Conservation (phyloP, 768 basidiomycete species). For the Candolleomyces efflorescens region DNA sequence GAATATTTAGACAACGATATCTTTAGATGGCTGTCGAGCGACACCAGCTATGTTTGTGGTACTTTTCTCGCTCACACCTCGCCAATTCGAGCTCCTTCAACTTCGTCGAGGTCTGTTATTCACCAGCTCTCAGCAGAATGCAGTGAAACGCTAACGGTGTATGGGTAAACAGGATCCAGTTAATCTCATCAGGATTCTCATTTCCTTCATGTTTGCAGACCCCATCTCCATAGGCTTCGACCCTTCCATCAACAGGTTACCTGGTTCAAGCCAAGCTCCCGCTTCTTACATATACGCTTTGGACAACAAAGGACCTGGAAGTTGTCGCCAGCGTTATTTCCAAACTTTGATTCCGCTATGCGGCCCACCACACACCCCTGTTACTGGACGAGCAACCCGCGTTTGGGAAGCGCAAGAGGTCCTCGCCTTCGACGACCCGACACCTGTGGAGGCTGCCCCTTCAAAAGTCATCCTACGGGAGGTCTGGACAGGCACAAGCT, state of each 20-base stretch:
- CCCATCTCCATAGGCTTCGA: not conserved
- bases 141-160: not conserved
- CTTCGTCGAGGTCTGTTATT: conserved; percentile 5
- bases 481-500: conserved; percentile 12
- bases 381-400: conserved; percentile 7
- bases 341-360: not conserved
- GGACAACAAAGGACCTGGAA: not conserved
- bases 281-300: not conserved
- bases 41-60: conserved; percentile 13
- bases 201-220: not conserved
- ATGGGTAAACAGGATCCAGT: not conserved
- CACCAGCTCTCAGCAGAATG: not conserved
- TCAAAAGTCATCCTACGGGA: conserved; percentile 14
- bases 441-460: not conserved
- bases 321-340: not conserved
- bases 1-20: not conserved
- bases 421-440: not conserved
- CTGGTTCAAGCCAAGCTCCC: no score
- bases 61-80: conserved; percentile 16
- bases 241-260: not conserved
- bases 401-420: conserved; percentile 7
- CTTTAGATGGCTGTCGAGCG: conserved; percentile 15
- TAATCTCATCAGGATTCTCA: not conserved
- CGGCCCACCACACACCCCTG: not conserved
- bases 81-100: conserved; percentile 11